Percentiles rank a stretch among this genome's conserved stretches.
phyloP scores from a whole-genome alignment of 805 yeast genomes.

The Diddensiella caesifluorescens region DNA sequence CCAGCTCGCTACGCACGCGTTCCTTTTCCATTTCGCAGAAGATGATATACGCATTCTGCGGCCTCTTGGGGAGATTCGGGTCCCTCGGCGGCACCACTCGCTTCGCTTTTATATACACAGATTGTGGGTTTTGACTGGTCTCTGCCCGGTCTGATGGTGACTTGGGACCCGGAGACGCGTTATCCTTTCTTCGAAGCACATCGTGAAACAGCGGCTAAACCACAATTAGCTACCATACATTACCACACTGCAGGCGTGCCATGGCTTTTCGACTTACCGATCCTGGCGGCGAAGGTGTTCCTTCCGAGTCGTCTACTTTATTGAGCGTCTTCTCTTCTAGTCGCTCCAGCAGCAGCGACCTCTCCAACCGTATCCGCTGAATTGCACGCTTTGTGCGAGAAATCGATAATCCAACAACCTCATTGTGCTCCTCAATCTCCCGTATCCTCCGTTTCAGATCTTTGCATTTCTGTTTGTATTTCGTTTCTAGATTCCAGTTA shows the following conservation, averaged over 20 bases:
- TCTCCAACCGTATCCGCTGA: slow-evolving; percentile 75
- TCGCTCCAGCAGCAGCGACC: slow-evolving; percentile 71
- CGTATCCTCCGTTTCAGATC: slow-evolving; percentile 63
- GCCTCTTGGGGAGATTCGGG: slow-evolving; percentile 82
- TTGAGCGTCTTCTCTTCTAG: slow-evolving; percentile 49
- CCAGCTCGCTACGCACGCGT: slow-evolving; percentile 53
- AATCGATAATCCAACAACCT: slow-evolving; percentile 67
- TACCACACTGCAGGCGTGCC: neutral
- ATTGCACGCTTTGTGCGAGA: slow-evolving; percentile 71
- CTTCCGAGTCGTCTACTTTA: slow-evolving; percentile 27
- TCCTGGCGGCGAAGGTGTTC: slow-evolving; percentile 29
- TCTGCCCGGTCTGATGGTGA: neutral
- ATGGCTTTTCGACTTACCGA: slow-evolving; percentile 21
- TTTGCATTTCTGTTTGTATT: slow-evolving; percentile 59
- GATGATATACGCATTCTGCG: slow-evolving; percentile 82
- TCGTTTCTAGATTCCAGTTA: slow-evolving; percentile 27
- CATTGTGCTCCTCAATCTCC: slow-evolving; percentile 74
- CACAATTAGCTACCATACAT: slow-evolving; percentile 2
- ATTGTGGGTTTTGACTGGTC: neutral
- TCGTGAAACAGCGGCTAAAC: slow-evolving; percentile 8
- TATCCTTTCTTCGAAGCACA: neutral
- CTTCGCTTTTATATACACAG: slow-evolving; percentile 19
- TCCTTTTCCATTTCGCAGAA: slow-evolving; percentile 87
- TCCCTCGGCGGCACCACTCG: slow-evolving; percentile 50
- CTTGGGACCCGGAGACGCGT: slow-evolving; percentile 6